Evolutionary conservation across 768 basidiomycete species (phyloP), one percentile per base, ranked within the genome.

Genomic region (Sutorius australiensis): DNA sequence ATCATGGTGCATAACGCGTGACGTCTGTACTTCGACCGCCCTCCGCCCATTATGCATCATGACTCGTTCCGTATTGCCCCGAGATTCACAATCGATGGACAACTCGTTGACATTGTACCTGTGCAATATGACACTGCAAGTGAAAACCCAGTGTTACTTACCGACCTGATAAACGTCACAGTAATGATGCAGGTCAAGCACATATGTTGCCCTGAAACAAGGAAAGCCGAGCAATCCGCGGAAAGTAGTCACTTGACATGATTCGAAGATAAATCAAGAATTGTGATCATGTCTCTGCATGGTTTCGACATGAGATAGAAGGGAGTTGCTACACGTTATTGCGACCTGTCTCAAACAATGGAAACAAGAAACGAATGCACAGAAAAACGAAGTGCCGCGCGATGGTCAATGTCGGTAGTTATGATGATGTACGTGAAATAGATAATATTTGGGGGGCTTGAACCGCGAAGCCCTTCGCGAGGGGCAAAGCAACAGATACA

Each of bases 401-500:
- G 12, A 47, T 10, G 28, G 33, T 37, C 14, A 42, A 45, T n/a
- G 38, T 41, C n/a, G 21, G 19, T 17, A n/a, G 12, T 6, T 38
- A 24, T 8, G 28, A 24, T 8, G 28, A 24, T 28, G 21, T 33
- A 37, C 30, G 33, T 21, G 46, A 51, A 57, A 66, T 59, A 65
- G 45, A 59, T 64, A 59, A 50, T 51, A 69, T 75, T 75, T 58
- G 14, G 58, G 76, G 75, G 75, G 70, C 76, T 75, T 74, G 63
- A 63, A 57, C 34, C 50, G 76, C 76, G 76, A 77, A 77, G 76
- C 77, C 76, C 76, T 77, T 77, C 77, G 76, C 75, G 51, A n/a
- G 64, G 56, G 30, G 53, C 40, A 59, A 54, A 50, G 60, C 51
- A 64, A 66, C 58, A 51, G 61, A 65, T 62, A 64, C 61, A 63